Conservation (phyloP, 2,329 filamentous ascomycete genomes). For the Phialophora verrucosa region DNA sequence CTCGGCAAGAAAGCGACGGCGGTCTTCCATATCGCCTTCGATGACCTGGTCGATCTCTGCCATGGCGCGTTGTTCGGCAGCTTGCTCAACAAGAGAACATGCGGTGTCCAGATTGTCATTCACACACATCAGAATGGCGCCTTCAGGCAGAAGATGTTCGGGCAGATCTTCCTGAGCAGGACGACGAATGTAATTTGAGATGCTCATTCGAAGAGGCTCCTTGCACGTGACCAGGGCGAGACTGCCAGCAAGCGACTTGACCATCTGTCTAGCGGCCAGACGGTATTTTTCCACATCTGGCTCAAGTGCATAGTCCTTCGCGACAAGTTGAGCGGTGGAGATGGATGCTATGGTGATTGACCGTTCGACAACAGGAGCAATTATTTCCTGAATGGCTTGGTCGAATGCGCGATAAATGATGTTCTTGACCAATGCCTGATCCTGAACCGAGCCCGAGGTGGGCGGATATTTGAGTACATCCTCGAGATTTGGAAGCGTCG, state of each 20-base stretch:
- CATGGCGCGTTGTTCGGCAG: slow-evolving; percentile 89
- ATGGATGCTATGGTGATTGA: slow-evolving; percentile 98
- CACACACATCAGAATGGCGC: slow-evolving; percentile 96
- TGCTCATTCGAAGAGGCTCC: slow-evolving; percentile 92
- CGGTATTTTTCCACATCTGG: slow-evolving; percentile 85
- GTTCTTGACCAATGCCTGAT: slow-evolving; percentile 66
- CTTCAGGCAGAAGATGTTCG: slow-evolving; percentile 79
- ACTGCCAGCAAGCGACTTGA: slow-evolving; percentile 91
- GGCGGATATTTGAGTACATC: slow-evolving; percentile 79
- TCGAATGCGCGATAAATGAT: slow-evolving; percentile 88
- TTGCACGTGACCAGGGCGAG: slow-evolving; percentile 97
- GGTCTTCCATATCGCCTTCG: slow-evolving; percentile 76
- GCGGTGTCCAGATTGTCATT: slow-evolving; percentile 96
- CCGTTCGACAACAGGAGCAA: slow-evolving; percentile 93
- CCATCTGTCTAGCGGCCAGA: slow-evolving; percentile 88
- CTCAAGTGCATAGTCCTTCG: slow-evolving; percentile 95
- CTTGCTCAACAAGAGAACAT: slow-evolving; percentile 91
- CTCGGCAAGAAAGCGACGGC: slow-evolving; percentile 77
- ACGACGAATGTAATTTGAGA: slow-evolving; percentile 95
- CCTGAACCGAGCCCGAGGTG: slow-evolving; percentile 76
- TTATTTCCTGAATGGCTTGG: slow-evolving; percentile 92
- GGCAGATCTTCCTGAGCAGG: slow-evolving; percentile 61
- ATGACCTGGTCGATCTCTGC: slow-evolving; percentile 96
- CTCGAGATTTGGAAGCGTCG: slow-evolving; percentile 82
- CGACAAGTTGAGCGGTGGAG: slow-evolving; percentile 91